Evolutionary conservation across 2,329 filamentous ascomycete genomes (phyloP), one percentile per base, ranked within the genome.

Genomic region (Helotiales sp.): DNA sequence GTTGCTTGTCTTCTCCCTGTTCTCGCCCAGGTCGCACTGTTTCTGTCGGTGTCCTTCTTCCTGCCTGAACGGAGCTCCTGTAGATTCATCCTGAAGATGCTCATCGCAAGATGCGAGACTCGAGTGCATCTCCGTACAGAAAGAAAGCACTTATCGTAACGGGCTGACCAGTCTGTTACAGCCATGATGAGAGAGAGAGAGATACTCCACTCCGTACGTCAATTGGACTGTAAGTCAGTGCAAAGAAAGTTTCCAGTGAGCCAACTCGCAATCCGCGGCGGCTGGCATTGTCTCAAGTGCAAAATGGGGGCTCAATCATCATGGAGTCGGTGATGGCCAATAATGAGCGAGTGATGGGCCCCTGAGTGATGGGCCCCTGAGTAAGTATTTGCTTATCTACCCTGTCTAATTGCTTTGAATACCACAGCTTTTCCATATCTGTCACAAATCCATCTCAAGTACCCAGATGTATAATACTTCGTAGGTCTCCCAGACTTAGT

Each of bases 231-330:
- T 13, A 55, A 57, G 52, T 57, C 52, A 37, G 52, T 60, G 57
- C 15, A 26, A 43, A 24, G 7, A 60, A 60, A 60, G 40, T 45
- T 22, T 60, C 34, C 37, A 17, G 34, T 45, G 37, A 60, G 40
- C 45, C 37, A 60, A 45, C 13, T 59, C 37, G 10, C 34, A 45
- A 43, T n/a, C 34, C 45, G 37, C 40, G 26, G 34, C 40, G 55
- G 34, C 34, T 47, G 24, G 57, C 57, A 37, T 45, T 59, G 55
- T 45, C 57, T 60, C 47, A 60, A 47, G 37, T 45, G 57, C 40
- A 24, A 40, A 24, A 57, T 57, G 54, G 32, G 32, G 57, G 24
- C n/a, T n/a, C n/a, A n/a, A n/a, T n/a, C n/a, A n/a, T n/a, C n/a
- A n/a, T n/a, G n/a, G n/a, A n/a, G n/a, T n/a, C n/a, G n/a, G n/a